These are phyloP conservation scores for Thielaviopsis populi DNA, from an alignment of 2,329 filamentous ascomycete species.

Conservation along the genomic window DNA sequence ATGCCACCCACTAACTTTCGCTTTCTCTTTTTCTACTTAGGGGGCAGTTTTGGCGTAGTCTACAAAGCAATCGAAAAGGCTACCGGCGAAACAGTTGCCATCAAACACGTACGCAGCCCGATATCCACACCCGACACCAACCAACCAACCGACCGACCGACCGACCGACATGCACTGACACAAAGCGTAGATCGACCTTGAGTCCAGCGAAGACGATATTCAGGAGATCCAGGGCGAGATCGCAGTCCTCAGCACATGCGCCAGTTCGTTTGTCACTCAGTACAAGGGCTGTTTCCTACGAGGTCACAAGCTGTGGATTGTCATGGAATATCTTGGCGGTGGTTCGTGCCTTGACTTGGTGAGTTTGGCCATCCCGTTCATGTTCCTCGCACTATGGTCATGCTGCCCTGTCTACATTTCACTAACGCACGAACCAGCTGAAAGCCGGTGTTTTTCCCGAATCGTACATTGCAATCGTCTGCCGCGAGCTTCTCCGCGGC, in stretches of 20 bases:
- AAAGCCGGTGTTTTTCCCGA: slow-evolving; percentile 84
- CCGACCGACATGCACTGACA: not conserved
- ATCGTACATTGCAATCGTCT: slow-evolving; percentile 83
- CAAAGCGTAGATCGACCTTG: slow-evolving; percentile 70
- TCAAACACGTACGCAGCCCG: slow-evolving; percentile 68
- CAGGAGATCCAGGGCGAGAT: slow-evolving; percentile 98
- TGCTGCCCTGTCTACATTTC: not conserved
- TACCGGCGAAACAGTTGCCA: slow-evolving; percentile 85
- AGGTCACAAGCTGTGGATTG: slow-evolving; percentile 95
- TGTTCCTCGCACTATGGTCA: not conserved
- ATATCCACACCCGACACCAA: not conserved
- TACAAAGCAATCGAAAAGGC: slow-evolving; percentile 89
- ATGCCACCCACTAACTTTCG: slow-evolving; percentile 8
- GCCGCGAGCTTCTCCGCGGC: slow-evolving; percentile 75
- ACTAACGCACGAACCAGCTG: slow-evolving; percentile 37
- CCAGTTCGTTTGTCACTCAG: slow-evolving; percentile 83
- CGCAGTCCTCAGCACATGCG: slow-evolving; percentile 83
- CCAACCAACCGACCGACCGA: too few species aligned
- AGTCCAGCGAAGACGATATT: slow-evolving; percentile 96
- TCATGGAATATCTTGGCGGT: slow-evolving; percentile 95
- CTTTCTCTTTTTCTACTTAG: slow-evolving; percentile 30
- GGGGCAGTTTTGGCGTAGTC: slow-evolving; percentile 89
- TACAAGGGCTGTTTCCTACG: slow-evolving; percentile 95
- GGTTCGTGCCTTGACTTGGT: slow-evolving; percentile 91
- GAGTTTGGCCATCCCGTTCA: slow-evolving; percentile 22